These are phyloP conservation scores for Sugiyamaella sp. DNA, from an alignment of 1,139 yeast genomes.

Conservation along the genomic window DNA sequence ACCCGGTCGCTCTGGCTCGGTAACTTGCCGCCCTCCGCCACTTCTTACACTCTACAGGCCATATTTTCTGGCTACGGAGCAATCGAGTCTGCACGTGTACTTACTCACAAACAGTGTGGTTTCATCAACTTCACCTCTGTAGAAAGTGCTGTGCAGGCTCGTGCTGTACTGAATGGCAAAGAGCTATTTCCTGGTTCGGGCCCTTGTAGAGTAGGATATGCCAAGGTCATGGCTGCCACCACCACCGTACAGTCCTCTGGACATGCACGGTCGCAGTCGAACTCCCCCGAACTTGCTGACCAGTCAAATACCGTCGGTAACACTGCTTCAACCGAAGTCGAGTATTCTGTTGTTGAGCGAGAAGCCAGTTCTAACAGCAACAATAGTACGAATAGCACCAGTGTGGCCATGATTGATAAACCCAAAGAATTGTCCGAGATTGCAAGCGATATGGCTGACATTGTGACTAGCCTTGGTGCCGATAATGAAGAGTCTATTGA, in stretches of 20 bases:
- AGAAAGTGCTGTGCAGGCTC: slow-evolving; percentile 78
- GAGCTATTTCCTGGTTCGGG: slow-evolving; percentile 75
- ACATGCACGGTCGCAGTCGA: slow-evolving; percentile 16
- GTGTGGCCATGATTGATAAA: slow-evolving; percentile 27
- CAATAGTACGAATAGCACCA: slow-evolving; percentile 16
- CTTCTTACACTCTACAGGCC: slow-evolving; percentile 50
- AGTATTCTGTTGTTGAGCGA: slow-evolving; percentile 8
- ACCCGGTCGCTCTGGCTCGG: slow-evolving; percentile 77
- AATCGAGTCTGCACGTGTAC: slow-evolving; percentile 60
- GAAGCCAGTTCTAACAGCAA: slow-evolving; percentile 1
- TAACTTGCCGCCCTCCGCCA: slow-evolving; percentile 63
- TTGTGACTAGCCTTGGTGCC: slow-evolving; percentile 42
- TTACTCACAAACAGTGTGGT: slow-evolving; percentile 58
- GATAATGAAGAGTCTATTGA: slow-evolving; percentile 32
- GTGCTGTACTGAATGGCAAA: slow-evolving; percentile 74
- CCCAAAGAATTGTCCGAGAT: slow-evolving; percentile 34
- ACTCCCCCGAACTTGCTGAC: slow-evolving; percentile 19
- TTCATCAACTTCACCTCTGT: slow-evolving; percentile 71
- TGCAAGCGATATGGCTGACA: slow-evolving; percentile 34
- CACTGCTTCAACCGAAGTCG: neutral
- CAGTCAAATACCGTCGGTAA: neutral
- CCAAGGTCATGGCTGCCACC: slow-evolving; percentile 31
- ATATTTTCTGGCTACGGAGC: slow-evolving; percentile 58
- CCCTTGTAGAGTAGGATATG: slow-evolving; percentile 47
- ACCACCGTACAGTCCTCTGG: neutral